phyloP scores from a whole-genome alignment of 768 basidiomycete genomes.

The Termitomyces sp. region DNA sequence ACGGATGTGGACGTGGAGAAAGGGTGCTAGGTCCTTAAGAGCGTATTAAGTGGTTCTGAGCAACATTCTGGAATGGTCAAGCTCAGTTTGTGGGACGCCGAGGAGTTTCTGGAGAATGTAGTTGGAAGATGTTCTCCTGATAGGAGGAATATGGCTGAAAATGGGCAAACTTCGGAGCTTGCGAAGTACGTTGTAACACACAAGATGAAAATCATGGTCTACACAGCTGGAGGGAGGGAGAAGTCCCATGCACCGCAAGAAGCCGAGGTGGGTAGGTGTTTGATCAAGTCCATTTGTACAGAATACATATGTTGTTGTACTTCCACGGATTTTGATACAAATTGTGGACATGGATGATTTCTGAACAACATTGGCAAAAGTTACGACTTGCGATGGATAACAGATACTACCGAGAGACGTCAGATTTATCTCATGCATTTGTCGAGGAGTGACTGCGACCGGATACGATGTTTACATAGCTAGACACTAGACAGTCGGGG shows the following conservation, averaged over 20 bases:
- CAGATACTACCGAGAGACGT: not conserved
- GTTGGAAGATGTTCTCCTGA: not conserved
- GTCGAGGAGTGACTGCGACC: not conserved
- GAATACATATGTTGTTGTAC: not conserved
- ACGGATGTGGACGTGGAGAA: not conserved
- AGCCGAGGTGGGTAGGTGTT: conserved; percentile 3
- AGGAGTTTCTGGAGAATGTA: not conserved
- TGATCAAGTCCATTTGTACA: not conserved
- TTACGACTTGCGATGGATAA: not conserved
- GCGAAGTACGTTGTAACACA: not conserved
- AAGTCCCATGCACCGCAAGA: conserved; percentile 4
- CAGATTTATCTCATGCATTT: not conserved
- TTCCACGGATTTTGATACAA: not conserved
- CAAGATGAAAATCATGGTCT: not conserved
- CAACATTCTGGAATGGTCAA: not conserved
- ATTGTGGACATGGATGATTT: not conserved
- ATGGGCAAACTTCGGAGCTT: not conserved
- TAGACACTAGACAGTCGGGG: not conserved
- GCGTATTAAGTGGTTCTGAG: not conserved
- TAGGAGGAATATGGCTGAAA: not conserved
- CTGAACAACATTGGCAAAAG: not conserved
- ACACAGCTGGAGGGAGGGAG: not conserved
- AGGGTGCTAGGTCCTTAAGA: not conserved
- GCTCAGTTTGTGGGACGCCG: not conserved
- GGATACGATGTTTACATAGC: no score